These are phyloP conservation scores for Alternaria postmessia DNA, from an alignment of 2,329 filamentous ascomycete genomes.

Conservation along the genomic window DNA sequence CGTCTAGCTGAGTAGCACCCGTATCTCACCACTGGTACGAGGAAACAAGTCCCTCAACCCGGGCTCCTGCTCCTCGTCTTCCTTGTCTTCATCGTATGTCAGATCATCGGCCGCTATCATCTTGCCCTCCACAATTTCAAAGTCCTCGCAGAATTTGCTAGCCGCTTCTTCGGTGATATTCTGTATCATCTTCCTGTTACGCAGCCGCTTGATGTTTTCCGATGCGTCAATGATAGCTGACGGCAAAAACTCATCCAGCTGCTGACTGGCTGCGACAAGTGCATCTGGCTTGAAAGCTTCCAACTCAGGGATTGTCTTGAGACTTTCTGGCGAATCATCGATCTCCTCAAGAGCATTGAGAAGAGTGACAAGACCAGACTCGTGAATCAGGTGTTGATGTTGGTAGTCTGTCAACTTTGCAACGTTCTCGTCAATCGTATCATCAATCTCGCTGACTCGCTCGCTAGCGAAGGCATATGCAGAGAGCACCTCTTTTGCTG, in stretches of 20 bases:
- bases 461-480: conserved; percentile 70
- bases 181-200: conserved; percentile 75
- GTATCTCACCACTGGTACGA: conserved; percentile 70
- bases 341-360: conserved; percentile 64
- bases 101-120: conserved; percentile 67
- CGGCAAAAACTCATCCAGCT: conserved; percentile 88
- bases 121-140: conserved; percentile 73
- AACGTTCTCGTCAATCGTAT: conserved; percentile 64
- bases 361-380: conserved; percentile 76
- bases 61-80: conserved; percentile 49
- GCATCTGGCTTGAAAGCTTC: conserved; percentile 66
- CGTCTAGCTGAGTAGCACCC: conserved; percentile 66
- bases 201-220: conserved; percentile 77
- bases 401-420: conserved; percentile 71
- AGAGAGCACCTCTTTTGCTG: conserved; percentile 64
- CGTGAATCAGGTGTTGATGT: conserved; percentile 73
- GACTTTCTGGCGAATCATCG: conserved; percentile 55
- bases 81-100: conserved; percentile 45
- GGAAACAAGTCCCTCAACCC: conserved; percentile 66
- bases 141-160: conserved; percentile 83
- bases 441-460: conserved; percentile 64
- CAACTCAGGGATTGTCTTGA: conserved; percentile 64
- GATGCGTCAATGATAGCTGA: conserved; percentile 92
- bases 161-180: conserved; percentile 84
- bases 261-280: conserved; percentile 74